These are phyloP conservation scores for Anthracocystis setariae DNA, from an alignment of 1,284 basidiomycete genomes.

Conservation along the genomic window DNA sequence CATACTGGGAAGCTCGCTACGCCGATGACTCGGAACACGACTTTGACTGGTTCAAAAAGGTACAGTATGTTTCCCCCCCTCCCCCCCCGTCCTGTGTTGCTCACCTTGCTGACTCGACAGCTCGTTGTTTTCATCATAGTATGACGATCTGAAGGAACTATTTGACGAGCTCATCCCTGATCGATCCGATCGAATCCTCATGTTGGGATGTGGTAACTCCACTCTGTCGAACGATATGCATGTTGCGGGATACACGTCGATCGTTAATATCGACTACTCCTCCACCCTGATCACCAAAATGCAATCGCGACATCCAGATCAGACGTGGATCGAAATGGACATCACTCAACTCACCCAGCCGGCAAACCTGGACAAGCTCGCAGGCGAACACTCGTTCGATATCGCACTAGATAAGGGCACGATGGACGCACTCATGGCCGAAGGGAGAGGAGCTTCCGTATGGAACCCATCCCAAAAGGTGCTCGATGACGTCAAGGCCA, in stretches of 20 bases:
- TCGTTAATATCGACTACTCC: conserved; percentile 58
- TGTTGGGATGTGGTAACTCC: conserved; percentile 64
- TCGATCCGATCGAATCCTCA: conserved; percentile 51
- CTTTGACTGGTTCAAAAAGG: conserved; percentile 63
- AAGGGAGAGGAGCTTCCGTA: conserved; percentile 38
- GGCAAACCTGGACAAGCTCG: conserved; percentile 33
- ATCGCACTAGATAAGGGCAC: conserved; percentile 64
- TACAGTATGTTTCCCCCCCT: conserved; percentile 3
- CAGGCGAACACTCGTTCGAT: conserved; percentile 51
- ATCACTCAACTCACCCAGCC: conserved; percentile 51
- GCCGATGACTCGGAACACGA: conserved; percentile 38
- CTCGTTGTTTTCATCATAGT: neutral
- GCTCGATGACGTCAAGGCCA: conserved; percentile 31
- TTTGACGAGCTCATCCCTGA: conserved; percentile 52
- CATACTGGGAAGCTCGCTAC: conserved; percentile 63
- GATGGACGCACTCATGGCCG: conserved; percentile 66
- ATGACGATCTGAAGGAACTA: conserved; percentile 22
- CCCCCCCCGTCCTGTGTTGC: neutral
- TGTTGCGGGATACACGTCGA: conserved; percentile 48
- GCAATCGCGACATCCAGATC: conserved; percentile 38
- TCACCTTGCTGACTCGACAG: conserved; percentile 42
- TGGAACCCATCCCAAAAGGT: conserved; percentile 59
- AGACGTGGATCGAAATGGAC: conserved; percentile 57
- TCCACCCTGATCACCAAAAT: conserved; percentile 55
- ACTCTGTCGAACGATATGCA: conserved; percentile 59